These are phyloP conservation scores for Termitomyces heimii DNA, from an alignment of 768 basidiomycete genomes.

Conservation along the genomic window DNA sequence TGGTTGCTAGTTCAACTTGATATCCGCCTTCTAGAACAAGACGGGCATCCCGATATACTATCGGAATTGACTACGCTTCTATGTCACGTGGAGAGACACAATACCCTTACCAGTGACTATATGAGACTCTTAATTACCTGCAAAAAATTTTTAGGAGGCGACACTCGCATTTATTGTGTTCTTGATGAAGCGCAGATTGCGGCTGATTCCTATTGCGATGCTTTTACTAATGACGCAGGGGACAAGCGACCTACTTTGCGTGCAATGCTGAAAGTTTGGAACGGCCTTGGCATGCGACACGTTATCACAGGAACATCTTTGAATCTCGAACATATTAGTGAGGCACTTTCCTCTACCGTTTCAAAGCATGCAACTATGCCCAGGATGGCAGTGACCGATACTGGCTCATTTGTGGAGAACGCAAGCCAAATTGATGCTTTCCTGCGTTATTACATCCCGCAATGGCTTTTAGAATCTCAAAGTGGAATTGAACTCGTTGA, in stretches of 20 bases:
- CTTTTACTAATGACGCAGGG: not conserved
- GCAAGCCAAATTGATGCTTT: not conserved
- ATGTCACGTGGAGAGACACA: not conserved
- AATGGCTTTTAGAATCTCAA: not conserved
- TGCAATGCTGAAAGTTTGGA: not conserved
- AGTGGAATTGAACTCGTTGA: not conserved
- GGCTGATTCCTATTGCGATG: not conserved
- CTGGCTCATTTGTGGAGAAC: not conserved
- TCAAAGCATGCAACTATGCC: not conserved
- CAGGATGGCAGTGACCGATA: not conserved
- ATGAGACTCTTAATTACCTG: not conserved
- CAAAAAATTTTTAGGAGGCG: not conserved
- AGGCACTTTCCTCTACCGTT: not conserved
- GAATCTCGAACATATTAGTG: not conserved
- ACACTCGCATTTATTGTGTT: not conserved
- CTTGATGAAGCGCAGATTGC: not conserved
- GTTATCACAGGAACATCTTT: not conserved
- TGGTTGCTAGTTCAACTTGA: conserved; percentile 1
- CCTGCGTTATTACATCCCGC: not conserved
- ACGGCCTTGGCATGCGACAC: not conserved
- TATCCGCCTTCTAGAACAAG: not conserved
- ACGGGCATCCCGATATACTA: not conserved
- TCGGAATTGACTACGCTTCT: not conserved
- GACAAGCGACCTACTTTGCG: not conserved
- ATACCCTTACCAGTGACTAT: not conserved